These are phyloP conservation scores for Fonsecaea multimorphosa DNA, from an alignment of 2,329 filamentous ascomycete genomes.

Conservation along the genomic window DNA sequence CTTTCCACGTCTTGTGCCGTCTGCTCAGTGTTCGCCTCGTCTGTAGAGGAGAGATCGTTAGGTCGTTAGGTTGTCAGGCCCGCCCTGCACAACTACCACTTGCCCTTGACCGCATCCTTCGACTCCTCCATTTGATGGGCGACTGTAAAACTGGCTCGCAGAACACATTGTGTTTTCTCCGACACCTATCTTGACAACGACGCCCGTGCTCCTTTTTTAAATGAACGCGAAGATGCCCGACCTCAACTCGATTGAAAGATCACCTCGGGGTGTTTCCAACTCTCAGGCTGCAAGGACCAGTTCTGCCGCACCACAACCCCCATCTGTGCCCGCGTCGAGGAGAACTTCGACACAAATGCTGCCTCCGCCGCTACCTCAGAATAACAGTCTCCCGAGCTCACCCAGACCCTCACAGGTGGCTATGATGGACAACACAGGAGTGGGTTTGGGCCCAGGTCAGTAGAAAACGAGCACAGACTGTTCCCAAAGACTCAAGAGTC, in stretches of 20 bases:
- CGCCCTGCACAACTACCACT: background rate
- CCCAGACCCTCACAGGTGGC: slow-evolving; percentile 37
- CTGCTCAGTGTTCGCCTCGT: background rate
- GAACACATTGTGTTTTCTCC: background rate
- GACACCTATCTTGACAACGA: background rate
- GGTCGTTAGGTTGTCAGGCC: background rate
- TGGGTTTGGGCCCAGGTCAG: slow-evolving; percentile 51
- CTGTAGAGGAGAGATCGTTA: background rate
- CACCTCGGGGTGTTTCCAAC: slow-evolving; percentile 43
- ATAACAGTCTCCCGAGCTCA: slow-evolving; percentile 41
- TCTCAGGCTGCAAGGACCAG: slow-evolving; percentile 42
- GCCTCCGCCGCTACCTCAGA: slow-evolving; percentile 46
- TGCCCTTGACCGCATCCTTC: background rate
- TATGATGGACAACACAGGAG: slow-evolving; percentile 45
- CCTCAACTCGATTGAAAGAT: slow-evolving; percentile 51
- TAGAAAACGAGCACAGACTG: slow-evolving; percentile 2
- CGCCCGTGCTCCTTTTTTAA: background rate
- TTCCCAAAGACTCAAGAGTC: background rate
- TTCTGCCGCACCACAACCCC: slow-evolving; percentile 20
- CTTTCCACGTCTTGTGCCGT: slow-evolving; percentile 1
- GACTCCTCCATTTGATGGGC: background rate
- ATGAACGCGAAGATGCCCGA: slow-evolving; percentile 54
- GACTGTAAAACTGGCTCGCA: background rate
- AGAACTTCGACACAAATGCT: slow-evolving; percentile 57
- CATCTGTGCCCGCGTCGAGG: slow-evolving; percentile 45